Conservation (phyloP, 164 flowering plant genomes). For the Piper betle region DNA sequence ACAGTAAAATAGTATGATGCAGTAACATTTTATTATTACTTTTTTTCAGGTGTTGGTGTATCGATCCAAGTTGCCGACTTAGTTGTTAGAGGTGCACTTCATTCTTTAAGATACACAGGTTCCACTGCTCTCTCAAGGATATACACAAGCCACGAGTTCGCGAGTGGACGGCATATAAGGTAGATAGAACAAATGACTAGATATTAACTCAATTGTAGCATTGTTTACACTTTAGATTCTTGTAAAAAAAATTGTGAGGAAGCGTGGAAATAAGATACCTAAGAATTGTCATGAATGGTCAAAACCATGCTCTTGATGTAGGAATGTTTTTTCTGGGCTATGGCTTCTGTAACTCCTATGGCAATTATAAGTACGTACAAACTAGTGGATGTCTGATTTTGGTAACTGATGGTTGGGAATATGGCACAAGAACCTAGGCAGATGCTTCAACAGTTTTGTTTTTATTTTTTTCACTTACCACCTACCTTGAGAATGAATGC, state of each 20-base stretch:
- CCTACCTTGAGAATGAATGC: too few species aligned
- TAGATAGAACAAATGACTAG: background rate
- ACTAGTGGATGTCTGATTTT: too few species aligned
- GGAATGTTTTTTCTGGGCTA: too few species aligned
- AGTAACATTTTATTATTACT: background rate
- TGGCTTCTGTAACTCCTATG: background rate
- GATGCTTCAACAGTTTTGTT: too few species aligned
- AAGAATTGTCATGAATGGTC: background rate
- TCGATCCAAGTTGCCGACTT: conserved; percentile 4
- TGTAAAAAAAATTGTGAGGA: background rate
- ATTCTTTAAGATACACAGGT: background rate
- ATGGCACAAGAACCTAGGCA: too few species aligned
- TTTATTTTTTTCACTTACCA: too few species aligned
- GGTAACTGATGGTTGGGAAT: too few species aligned
- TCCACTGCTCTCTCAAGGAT: background rate
- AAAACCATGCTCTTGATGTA: background rate
- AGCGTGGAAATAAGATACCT: background rate
- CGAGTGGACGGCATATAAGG: background rate
- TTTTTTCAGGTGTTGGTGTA: conserved; percentile 9
- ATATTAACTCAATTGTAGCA: background rate
- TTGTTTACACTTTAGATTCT: background rate
- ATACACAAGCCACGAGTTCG: background rate
- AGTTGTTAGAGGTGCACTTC: background rate
- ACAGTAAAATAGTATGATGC: too few species aligned
- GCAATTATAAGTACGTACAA: background rate